Base-by-base conservation (phyloP, 2,329 filamentous ascomycete species). In the Pseudocercospora ulei region DNA sequence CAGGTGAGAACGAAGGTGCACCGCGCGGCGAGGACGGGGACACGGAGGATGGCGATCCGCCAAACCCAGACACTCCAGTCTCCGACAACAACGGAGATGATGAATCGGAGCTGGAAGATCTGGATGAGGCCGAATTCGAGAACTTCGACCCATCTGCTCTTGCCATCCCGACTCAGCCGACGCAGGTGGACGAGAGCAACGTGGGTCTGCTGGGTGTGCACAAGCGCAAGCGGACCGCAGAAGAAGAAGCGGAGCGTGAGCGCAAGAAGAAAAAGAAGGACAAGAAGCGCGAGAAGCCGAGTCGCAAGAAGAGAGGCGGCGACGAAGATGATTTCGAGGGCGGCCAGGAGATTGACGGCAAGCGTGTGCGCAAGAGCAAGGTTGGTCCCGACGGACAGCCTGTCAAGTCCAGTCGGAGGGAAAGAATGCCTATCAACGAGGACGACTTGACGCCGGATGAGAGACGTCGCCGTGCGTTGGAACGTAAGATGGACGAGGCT, bases 401-500 rank as follows among this genome's bases (percentile, higher is more conserved):
- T 45, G 65, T 63, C 24, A 70, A 68, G 50, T 63, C 24, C 69
- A 68, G 50, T 35, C 56, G 61, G 39, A 60, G 55, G 33, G 62
- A 61, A 12, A 51, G 60, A 27, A 74, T 78, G 43, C 72, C 76
- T 3, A 77, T 83, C 47, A 73, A 82, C 49, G 84, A 93, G 45
- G 82, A 85, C 54, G 71, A 80, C 46, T 64, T 96, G 52, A 80
- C 82, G 12, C 84, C 86, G 0, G 85, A 90, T 62, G 84, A 94
- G 65, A 74, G 83, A 53, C 76, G 87, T 52, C 78, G 81, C 53
- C 73, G 83, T 51, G 87, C 85, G 12, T 77, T 98, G 37, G 84
- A 94, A 55, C 75, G 79, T 50, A 82, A 83, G 39, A 84, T 96
- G 66, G 84, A 94, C 60, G 82, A 82, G 40, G 86, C 87, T 1